A percentile compares a stretch with the other conserved stretches of the same genome.
Evolutionary conservation across 768 basidiomycete genomes (phyloP).

Genomic region (Nidularia sp.): DNA sequence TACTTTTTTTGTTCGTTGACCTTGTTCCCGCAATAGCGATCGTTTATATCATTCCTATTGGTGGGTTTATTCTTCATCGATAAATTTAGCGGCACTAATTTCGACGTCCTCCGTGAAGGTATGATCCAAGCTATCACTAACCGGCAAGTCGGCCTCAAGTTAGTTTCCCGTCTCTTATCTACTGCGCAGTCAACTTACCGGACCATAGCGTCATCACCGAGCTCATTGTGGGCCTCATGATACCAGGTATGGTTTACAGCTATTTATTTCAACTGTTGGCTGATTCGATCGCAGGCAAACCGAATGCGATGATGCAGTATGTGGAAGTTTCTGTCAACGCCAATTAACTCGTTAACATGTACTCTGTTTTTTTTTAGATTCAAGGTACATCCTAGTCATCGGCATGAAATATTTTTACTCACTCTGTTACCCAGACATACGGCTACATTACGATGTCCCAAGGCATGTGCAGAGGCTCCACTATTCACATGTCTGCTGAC

Average conservation of each 20-base stretch:
- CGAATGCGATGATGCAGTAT: constrained; percentile 75
- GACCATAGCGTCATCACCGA: constrained; percentile 61
- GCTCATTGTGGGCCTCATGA: constrained; percentile 61
- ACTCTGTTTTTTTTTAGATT: constrained; percentile 20
- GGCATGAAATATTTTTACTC: constrained; percentile 20
- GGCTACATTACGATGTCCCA: constrained; percentile 64
- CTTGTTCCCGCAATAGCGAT: constrained; percentile 22
- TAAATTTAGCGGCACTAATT: neutral
- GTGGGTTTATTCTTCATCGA: constrained; percentile 25
- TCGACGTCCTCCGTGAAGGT: constrained; percentile 13
- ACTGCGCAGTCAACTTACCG: neutral
- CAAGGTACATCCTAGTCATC: constrained; percentile 18
- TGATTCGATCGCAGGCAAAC: constrained; percentile 39
- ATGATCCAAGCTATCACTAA: constrained; percentile 84
- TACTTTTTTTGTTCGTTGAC: neutral
- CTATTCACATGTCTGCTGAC: constrained; percentile 10
- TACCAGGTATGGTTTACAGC: constrained; percentile 25
- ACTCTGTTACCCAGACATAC: constrained; percentile 39
- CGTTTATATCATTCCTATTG: constrained; percentile 69
- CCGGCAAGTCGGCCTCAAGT: constrained; percentile 62
- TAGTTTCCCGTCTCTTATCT: constrained; percentile 5
- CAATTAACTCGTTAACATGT: neutral
- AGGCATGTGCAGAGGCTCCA: constrained; percentile 21
- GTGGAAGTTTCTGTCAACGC: constrained; percentile 3
- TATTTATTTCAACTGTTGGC: constrained; percentile 1